These are phyloP conservation scores for Ceraceosorus bombacis DNA, from an alignment of 1,284 basidiomycete genomes.

Conservation along the genomic window DNA sequence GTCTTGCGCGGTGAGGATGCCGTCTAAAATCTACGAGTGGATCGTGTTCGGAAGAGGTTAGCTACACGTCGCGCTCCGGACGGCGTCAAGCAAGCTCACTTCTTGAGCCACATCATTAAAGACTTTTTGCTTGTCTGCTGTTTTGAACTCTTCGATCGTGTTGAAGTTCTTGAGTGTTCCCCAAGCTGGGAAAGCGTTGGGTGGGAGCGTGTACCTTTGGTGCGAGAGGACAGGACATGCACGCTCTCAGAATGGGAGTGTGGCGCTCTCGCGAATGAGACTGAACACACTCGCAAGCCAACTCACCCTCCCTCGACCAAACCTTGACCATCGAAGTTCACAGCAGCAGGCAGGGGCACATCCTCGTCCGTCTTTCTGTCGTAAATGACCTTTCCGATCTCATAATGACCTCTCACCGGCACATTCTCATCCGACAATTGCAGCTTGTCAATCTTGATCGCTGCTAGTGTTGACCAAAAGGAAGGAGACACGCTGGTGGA, in stretches of 20 bases:
- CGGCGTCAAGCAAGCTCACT: constrained; percentile 7
- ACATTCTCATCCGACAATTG: constrained; percentile 70
- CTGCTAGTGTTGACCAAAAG: constrained; percentile 86
- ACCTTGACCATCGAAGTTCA: constrained; percentile 33
- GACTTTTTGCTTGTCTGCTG: constrained; percentile 73
- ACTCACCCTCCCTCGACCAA: constrained; percentile 1
- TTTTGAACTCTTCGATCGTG: constrained; percentile 91
- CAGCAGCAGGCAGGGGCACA: constrained; percentile 31
- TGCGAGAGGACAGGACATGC: not conserved
- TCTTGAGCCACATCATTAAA: constrained; percentile 52
- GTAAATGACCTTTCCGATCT: constrained; percentile 62
- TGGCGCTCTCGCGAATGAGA: not conserved
- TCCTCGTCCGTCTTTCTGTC: constrained; percentile 63
- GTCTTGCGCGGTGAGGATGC: constrained; percentile 15
- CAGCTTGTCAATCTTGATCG: constrained; percentile 82
- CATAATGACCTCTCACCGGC: constrained; percentile 62
- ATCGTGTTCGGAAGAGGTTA: not conserved
- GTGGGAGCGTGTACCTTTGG: not conserved
- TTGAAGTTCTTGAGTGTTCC: constrained; percentile 75
- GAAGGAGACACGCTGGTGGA: constrained; percentile 76
- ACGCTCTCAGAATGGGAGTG: not conserved
- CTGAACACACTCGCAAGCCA: not conserved
- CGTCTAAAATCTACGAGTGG: constrained; percentile 3
- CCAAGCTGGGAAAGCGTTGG: constrained; percentile 45
- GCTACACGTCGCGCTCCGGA: constrained; percentile 4